phyloP scores from a whole-genome alignment of 2,329 filamentous ascomycete genomes.

The Thelonectria olida region DNA sequence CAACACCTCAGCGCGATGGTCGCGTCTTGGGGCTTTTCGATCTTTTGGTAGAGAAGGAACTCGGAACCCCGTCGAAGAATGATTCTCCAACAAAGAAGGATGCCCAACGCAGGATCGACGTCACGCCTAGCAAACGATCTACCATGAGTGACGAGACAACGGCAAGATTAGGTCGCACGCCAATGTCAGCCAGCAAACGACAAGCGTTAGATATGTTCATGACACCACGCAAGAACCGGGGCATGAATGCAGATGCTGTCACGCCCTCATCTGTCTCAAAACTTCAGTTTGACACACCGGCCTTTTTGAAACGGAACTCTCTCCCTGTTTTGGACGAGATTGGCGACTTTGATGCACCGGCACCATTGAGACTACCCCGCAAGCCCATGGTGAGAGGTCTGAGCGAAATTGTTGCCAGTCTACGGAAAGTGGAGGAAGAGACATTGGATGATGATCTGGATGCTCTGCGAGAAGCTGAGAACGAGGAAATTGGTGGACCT shows the following conservation, averaged over 20 bases:
- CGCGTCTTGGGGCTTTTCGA: conserved; percentile 82
- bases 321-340: conserved; percentile 67
- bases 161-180: conserved; percentile 55
- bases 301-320: conserved; percentile 67
- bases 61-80: conserved; percentile 60
- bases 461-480: conserved; percentile 76
- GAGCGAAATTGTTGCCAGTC: conserved; percentile 76
- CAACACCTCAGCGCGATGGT: conserved; percentile 83
- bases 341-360: conserved; percentile 56
- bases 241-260: conserved; percentile 48
- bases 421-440: conserved; percentile 73
- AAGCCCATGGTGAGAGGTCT: conserved; percentile 74
- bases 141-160: conserved; percentile 41
- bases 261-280: conserved; percentile 64
- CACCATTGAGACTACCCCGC: conserved; percentile 62
- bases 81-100: conserved; percentile 35
- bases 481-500: conserved; percentile 46
- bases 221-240: conserved; percentile 67
- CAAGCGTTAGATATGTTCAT: conserved; percentile 70
- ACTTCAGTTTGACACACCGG: conserved; percentile 73
- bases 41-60: conserved; percentile 62
- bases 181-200: conserved; percentile 67
- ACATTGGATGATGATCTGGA: conserved; percentile 74
- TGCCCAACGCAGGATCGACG: conserved; percentile 33
- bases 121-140: conserved; percentile 59